These are phyloP conservation scores for Populus nigra DNA, from an alignment of 345 rosid species.

Conservation along the genomic window DNA sequence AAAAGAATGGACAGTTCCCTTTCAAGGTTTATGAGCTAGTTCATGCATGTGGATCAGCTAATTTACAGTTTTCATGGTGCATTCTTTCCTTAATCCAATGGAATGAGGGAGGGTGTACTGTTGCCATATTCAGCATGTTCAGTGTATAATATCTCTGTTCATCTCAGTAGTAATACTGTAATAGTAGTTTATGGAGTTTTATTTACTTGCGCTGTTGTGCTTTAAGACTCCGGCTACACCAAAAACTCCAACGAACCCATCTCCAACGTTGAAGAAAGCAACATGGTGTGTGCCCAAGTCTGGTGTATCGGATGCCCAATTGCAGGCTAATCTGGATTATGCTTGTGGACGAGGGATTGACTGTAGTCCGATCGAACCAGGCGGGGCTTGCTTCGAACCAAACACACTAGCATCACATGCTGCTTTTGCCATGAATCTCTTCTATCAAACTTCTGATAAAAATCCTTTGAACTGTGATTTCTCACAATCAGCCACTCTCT, in stretches of 20 bases:
- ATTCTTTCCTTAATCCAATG: too few relatives aligned
- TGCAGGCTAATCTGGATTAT: slow-evolving; percentile 76
- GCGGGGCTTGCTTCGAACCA: slow-evolving; percentile 76
- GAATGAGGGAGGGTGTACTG: too few relatives aligned
- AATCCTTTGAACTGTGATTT: slow-evolving; percentile 66
- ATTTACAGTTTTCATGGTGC: too few relatives aligned
- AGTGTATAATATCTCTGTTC: too few relatives aligned
- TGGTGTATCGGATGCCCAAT: slow-evolving; percentile 46
- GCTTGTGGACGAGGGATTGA: slow-evolving; percentile 63
- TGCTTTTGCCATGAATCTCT: slow-evolving; percentile 77
- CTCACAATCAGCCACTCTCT: slow-evolving; percentile 55
- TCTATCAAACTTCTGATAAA: slow-evolving; percentile 54
- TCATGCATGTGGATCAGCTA: too few relatives aligned
- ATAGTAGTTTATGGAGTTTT: too few relatives aligned
- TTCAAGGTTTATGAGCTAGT: too few relatives aligned
- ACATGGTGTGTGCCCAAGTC: slow-evolving; percentile 68
- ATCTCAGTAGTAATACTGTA: rapidly evolving
- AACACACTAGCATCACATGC: slow-evolving; percentile 62
- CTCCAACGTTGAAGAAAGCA: slow-evolving; percentile 37
- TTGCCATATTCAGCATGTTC: too few relatives aligned
- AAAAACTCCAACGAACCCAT: slow-evolving; percentile 31
- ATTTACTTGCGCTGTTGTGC: not conserved
- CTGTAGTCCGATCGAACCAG: slow-evolving; percentile 60
- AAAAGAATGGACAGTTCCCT: too few relatives aligned
- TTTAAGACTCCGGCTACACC: slow-evolving; percentile 28